phyloP scores from a whole-genome alignment of 495 filamentous ascomycete species.

The Physcia stellaris region DNA sequence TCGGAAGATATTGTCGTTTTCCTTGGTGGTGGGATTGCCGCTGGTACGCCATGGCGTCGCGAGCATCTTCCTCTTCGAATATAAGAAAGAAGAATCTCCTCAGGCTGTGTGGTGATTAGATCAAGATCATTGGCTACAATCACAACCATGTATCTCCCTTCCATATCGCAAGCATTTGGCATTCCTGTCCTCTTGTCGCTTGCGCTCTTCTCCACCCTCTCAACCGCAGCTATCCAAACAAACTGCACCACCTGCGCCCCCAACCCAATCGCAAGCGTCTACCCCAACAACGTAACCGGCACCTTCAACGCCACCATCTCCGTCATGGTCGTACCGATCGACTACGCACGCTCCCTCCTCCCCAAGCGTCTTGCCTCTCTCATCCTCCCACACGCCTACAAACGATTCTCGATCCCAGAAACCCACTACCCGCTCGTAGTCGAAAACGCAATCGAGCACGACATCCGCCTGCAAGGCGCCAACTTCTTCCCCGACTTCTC shows the following conservation, averaged over 20 bases:
- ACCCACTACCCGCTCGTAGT: not conserved
- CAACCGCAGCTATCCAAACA: not conserved
- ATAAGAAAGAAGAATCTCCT: no score
- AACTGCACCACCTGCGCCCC: slow-evolving; percentile 1
- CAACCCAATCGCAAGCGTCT: slow-evolving; percentile 11
- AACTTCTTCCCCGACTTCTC: not conserved
- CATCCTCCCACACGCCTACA: not conserved
- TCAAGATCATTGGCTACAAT: no score
- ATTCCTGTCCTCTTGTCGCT: no score
- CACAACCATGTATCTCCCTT: no score
- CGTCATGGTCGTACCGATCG: slow-evolving; percentile 8
- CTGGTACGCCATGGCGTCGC: no score
- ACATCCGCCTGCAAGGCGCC: not conserved
- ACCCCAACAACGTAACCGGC: slow-evolving; percentile 12
- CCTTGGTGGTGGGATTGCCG: no score
- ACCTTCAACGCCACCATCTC: slow-evolving; percentile 12
- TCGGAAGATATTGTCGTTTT: no score
- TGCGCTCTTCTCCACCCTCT: no score
- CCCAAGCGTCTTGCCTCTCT: not conserved
- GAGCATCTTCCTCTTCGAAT: no score
- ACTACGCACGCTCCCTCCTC: slow-evolving; percentile 1
- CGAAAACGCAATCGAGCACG: not conserved
- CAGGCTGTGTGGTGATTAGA: no score
- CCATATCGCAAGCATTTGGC: no score
- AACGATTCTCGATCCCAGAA: not conserved